A percentile compares a stretch with the other conserved stretches of the same genome.
Evolutionary conservation across 164 flowering plant species (phyloP).

Genomic region (Liriodendron chinense): DNA sequence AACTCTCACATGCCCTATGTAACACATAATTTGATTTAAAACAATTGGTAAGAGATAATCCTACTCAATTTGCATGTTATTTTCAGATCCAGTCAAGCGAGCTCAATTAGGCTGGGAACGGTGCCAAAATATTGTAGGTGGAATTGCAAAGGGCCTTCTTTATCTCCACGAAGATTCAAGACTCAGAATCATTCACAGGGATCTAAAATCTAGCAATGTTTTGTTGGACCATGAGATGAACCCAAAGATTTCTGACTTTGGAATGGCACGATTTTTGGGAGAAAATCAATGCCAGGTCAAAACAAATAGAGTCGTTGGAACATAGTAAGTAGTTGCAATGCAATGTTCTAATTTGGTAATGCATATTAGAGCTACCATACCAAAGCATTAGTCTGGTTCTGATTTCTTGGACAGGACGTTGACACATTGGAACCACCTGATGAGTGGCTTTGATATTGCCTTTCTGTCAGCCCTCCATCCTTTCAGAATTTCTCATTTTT

Average conservation of each 20-base stretch:
- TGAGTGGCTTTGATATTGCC: neutral
- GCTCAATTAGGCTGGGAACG: conserved; percentile 25
- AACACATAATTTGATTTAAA: too few relatives aligned
- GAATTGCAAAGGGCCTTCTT: conserved; percentile 36
- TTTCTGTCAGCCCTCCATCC: neutral
- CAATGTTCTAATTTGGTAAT: neutral
- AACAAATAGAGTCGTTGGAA: conserved; percentile 37
- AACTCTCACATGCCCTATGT: too few relatives aligned
- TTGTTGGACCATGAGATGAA: conserved; percentile 33
- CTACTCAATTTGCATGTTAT: too few relatives aligned
- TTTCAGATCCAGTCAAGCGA: neutral
- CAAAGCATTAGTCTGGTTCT: too few relatives aligned
- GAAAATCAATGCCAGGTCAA: conserved; percentile 26
- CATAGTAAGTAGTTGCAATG: conserved; percentile 37
- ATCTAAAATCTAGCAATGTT: conserved; percentile 45
- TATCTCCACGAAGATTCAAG: conserved; percentile 49
- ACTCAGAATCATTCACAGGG: conserved; percentile 41
- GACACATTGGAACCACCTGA: too few relatives aligned
- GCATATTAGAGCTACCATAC: too few relatives aligned
- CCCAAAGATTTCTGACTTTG: conserved; percentile 55
- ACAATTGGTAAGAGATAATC: too few relatives aligned
- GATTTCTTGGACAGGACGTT: too few relatives aligned
- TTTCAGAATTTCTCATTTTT: neutral
- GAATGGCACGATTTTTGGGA: conserved; percentile 37
- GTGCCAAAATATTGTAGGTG: conserved; percentile 30